Percentiles rank a stretch among this genome's conserved stretches.
Evolutionary conservation across 2,329 filamentous ascomycete genomes (phyloP).

Genomic region (Pezicula neosporulosa): DNA sequence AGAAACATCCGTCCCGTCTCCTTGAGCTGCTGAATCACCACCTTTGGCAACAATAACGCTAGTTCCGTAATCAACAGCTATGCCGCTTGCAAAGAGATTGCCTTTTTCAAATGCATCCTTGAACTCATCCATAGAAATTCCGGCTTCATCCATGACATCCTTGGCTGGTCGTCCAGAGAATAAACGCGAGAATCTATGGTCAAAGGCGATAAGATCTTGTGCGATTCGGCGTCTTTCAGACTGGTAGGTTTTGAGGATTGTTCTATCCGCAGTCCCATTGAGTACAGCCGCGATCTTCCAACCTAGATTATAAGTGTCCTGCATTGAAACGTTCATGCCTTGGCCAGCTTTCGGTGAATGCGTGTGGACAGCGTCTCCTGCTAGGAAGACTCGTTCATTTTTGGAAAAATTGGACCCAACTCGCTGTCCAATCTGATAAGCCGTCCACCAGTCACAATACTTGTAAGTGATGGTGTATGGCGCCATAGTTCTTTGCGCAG

Average conservation of each 20-base stretch:
- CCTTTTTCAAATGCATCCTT: conserved; percentile 57
- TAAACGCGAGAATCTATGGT: conserved; percentile 52
- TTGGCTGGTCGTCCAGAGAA: conserved; percentile 51
- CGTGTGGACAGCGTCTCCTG: conserved; percentile 51
- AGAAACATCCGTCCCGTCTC: conserved; percentile 46
- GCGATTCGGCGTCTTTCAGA: conserved; percentile 59
- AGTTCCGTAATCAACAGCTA: conserved; percentile 54
- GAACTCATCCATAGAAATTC: conserved; percentile 61
- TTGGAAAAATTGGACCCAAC: conserved; percentile 55
- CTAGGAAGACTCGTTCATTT: conserved; percentile 47
- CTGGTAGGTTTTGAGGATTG: conserved; percentile 59
- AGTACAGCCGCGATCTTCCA: conserved; percentile 51
- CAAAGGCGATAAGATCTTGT: conserved; percentile 62
- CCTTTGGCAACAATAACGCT: conserved; percentile 54
- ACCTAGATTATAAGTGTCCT: conserved; percentile 59
- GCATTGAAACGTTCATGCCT: conserved; percentile 55
- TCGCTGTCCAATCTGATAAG: conserved; percentile 66
- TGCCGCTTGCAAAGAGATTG: conserved; percentile 55
- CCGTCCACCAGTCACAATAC: conserved; percentile 66
- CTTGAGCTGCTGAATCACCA: conserved; percentile 38
- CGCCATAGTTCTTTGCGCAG: conserved; percentile 59
- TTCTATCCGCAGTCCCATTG: conserved; percentile 39
- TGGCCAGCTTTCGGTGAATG: conserved; percentile 63
- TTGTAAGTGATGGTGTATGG: conserved; percentile 65
- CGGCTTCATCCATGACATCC: conserved; percentile 39